These are phyloP conservation scores for Biscutella laevigata DNA, from an alignment of 441 rosid species.

Conservation along the genomic window DNA sequence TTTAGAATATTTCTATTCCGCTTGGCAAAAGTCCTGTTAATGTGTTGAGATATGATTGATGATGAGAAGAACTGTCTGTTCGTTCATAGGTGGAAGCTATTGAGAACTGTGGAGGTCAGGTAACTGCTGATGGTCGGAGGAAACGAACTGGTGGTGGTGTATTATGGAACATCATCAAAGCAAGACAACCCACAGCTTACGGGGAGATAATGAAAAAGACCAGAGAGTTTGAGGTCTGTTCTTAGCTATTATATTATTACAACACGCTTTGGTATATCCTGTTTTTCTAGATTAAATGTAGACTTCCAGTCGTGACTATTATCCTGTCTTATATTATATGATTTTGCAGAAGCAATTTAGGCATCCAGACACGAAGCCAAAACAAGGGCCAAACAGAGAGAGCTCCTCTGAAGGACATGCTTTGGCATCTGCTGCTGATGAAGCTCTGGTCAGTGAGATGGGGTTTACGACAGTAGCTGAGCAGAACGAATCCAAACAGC, in stretches of 20 bases:
- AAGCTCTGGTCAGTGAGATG: slow-evolving; percentile 20
- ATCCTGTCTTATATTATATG: no score
- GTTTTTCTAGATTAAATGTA: not conserved
- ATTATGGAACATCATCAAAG: slow-evolving; percentile 76
- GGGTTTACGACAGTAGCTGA: slow-evolving; percentile 13
- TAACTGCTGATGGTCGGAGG: slow-evolving; percentile 79
- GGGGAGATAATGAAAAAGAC: slow-evolving; percentile 76
- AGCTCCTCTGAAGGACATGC: slow-evolving; percentile 26
- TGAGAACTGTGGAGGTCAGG: slow-evolving; percentile 89
- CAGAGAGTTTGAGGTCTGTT: slow-evolving; percentile 79
- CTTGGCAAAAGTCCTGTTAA: not conserved
- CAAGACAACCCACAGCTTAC: slow-evolving; percentile 60
- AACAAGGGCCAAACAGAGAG: slow-evolving; percentile 23
- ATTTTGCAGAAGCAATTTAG: slow-evolving; percentile 77
- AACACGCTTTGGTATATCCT: not conserved
- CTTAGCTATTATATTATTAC: slow-evolving; percentile 7
- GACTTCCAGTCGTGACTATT: no score
- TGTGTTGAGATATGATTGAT: slow-evolving; percentile 18
- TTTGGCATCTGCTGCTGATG: slow-evolving; percentile 25
- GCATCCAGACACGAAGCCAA: slow-evolving; percentile 34
- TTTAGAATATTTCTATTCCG: not conserved
- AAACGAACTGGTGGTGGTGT: slow-evolving; percentile 76
- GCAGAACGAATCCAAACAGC: slow-evolving; percentile 26
- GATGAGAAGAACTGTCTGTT: slow-evolving; percentile 8
- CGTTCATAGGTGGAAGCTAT: slow-evolving; percentile 68